These are phyloP conservation scores for Monosporozyma yasuniensis DNA, from an alignment of 805 yeast species.

Conservation along the genomic window DNA sequence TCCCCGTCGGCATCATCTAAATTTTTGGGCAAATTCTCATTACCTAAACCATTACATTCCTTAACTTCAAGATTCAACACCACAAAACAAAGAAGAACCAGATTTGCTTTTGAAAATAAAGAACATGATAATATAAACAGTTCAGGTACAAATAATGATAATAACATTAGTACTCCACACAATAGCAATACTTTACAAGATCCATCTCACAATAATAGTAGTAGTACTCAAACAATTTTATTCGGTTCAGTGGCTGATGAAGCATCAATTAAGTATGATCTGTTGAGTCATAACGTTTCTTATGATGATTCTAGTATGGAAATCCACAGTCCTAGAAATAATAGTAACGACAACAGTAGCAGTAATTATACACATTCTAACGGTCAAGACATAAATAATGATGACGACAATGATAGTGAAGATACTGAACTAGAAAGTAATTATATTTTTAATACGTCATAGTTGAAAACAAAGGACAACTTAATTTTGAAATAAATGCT, in stretches of 20 bases:
- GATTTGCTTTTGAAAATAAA: not conserved
- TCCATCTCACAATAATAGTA: not conserved
- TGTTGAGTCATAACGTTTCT: not conserved
- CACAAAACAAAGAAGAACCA: not conserved
- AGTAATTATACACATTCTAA: not conserved
- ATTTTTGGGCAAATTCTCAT: not conserved
- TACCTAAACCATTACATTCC: not conserved
- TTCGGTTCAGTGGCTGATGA: not conserved
- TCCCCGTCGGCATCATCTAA: not conserved
- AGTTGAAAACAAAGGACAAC: too few relatives aligned
- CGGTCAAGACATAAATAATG: not conserved
- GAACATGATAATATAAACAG: too few relatives aligned
- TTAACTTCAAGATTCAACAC: not conserved
- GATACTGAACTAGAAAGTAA: constrained; percentile 28
- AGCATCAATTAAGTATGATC: not conserved
- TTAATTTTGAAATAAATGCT: not conserved
- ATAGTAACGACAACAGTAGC: too few relatives aligned
- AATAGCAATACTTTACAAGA: not conserved
- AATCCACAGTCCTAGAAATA: not conserved
- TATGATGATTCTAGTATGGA: not conserved
- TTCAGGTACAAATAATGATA: not conserved
- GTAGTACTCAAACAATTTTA: not conserved
- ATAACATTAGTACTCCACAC: not conserved
- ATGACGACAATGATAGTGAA: constrained; percentile 8
- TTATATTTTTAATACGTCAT: constrained; percentile 16